These are phyloP conservation scores for Plasmopara halstedii DNA, from an alignment of 352 stramenopile species.

Conservation along the genomic window DNA sequence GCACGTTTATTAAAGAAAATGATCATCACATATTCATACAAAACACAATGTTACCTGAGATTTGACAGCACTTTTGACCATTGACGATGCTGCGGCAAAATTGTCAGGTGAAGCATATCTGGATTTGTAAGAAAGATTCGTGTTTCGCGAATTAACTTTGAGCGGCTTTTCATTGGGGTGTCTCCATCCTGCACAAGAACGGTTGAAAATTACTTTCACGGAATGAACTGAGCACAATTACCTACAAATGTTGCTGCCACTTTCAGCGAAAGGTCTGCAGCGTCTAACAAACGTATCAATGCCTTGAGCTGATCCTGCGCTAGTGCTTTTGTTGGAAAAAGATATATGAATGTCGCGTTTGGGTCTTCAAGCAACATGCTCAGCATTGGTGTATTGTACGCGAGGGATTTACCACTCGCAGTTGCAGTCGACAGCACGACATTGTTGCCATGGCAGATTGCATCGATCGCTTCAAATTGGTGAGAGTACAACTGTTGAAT, in stretches of 20 bases:
- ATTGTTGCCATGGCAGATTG: slow-evolving; percentile 79
- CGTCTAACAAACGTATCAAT: slow-evolving; percentile 61
- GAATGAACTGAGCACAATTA: background rate
- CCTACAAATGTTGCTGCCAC: slow-evolving; percentile 70
- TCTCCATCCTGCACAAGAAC: slow-evolving; percentile 85
- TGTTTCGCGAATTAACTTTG: slow-evolving; percentile 71
- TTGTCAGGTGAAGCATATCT: slow-evolving; percentile 96
- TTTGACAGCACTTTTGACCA: slow-evolving; percentile 88
- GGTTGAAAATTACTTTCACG: background rate
- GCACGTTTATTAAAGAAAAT: too few relatives aligned
- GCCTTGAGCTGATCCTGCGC: slow-evolving; percentile 96
- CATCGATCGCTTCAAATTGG: slow-evolving; percentile 85
- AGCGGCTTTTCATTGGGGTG: slow-evolving; percentile 85
- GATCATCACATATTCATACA: too few relatives aligned
- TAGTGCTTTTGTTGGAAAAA: slow-evolving; percentile 98
- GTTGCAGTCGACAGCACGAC: slow-evolving; percentile 95
- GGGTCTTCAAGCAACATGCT: slow-evolving; percentile 49
- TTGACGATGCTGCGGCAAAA: slow-evolving; percentile 88
- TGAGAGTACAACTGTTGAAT: slow-evolving; percentile 88
- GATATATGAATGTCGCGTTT: slow-evolving; percentile 80
- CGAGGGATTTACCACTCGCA: slow-evolving; percentile 95
- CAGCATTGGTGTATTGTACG: slow-evolving; percentile 94
- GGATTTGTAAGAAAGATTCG: slow-evolving; percentile 98
- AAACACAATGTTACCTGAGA: slow-evolving; percentile 54
- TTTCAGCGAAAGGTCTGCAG: slow-evolving; percentile 34